A percentile compares a stretch with the other conserved stretches of the same genome.
Conservation (phyloP, 306 rosid genomes). For the Mimosa bimucronata region DNA sequence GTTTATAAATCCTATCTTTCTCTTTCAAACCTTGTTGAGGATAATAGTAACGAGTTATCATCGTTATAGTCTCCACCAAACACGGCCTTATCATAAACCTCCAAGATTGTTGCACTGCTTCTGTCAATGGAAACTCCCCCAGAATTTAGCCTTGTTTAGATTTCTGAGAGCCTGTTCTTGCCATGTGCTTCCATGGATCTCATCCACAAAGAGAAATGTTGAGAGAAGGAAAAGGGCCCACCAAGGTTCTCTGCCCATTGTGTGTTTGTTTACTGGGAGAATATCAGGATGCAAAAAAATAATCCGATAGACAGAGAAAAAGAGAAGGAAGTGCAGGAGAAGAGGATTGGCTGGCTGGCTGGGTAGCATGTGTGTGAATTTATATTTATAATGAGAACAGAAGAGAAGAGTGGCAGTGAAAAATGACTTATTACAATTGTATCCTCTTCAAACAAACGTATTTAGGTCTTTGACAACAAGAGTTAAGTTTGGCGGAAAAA, state of each 20-base stretch:
- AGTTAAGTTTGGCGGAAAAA: too few species aligned
- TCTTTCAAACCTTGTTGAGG: constrained; percentile 63
- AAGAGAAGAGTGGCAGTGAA: too few species aligned
- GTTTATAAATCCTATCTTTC: constrained; percentile 59
- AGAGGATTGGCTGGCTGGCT: too few species aligned
- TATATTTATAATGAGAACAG: too few species aligned
- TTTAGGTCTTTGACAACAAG: too few species aligned
- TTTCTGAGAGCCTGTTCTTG: constrained; percentile 48
- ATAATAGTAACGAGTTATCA: constrained; percentile 22
- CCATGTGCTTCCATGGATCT: constrained; percentile 50
- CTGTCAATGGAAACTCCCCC: constrained; percentile 38
- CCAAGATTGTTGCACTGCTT: constrained; percentile 40
- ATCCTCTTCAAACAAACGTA: too few species aligned
- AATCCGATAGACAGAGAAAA: too few species aligned
- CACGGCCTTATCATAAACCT: constrained; percentile 23
- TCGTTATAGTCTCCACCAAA: not conserved
- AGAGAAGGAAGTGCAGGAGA: too few species aligned
- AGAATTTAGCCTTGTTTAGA: constrained; percentile 44
- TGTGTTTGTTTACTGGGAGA: constrained; percentile 23
- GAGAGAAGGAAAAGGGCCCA: constrained; percentile 36
- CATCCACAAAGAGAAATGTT: constrained; percentile 18
- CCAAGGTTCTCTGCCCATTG: constrained; percentile 22
- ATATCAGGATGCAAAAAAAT: too few species aligned
- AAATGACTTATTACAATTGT: too few species aligned
- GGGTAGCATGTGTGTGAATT: too few species aligned